Evolutionary conservation across 2,329 filamentous ascomycete genomes (phyloP).

Genomic region (Rhinocladiella mackenziei): DNA sequence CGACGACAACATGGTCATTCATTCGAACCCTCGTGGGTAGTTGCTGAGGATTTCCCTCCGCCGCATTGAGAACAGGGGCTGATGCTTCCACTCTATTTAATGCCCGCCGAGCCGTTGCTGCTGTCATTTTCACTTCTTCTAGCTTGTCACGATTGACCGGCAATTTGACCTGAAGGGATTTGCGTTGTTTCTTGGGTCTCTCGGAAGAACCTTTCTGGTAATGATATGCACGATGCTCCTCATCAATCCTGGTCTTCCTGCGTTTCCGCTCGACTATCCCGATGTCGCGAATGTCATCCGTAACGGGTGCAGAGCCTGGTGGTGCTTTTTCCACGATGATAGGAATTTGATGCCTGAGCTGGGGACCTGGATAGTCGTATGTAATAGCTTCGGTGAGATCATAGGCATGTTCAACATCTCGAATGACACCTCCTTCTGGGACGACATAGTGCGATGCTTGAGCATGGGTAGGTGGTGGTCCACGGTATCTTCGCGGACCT

Average conservation of each 20-base stretch:
- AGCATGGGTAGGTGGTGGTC: conserved; percentile 6
- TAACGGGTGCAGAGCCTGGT: conserved; percentile 13
- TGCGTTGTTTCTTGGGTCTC: conserved; percentile 19
- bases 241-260: conserved; percentile 29
- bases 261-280: conserved; percentile 29
- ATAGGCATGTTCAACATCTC: conserved; percentile 33
- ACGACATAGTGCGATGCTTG: conserved; percentile 27
- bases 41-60: conserved; percentile 27
- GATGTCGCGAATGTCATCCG: conserved; percentile 20
- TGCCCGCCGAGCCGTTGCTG: conserved; percentile 16
- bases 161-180: conserved; percentile 31
- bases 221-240: conserved; percentile 23
- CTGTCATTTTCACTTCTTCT: conserved; percentile 19
- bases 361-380: conserved; percentile 34
- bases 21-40: conserved; percentile 21
- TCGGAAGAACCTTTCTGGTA: conserved; percentile 11
- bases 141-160: conserved; percentile 27
- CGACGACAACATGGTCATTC: conserved; percentile 19
- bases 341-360: conserved; percentile 11
- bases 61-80: conserved; percentile 30
- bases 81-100: conserved; percentile 19
- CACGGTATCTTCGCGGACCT: conserved; percentile 8
- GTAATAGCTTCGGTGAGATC: conserved; percentile 35
- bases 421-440: conserved; percentile 31
- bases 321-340: conserved; percentile 17